Base-by-base conservation (phyloP, 768 basidiomycete species). In the Lactarius quietus region DNA sequence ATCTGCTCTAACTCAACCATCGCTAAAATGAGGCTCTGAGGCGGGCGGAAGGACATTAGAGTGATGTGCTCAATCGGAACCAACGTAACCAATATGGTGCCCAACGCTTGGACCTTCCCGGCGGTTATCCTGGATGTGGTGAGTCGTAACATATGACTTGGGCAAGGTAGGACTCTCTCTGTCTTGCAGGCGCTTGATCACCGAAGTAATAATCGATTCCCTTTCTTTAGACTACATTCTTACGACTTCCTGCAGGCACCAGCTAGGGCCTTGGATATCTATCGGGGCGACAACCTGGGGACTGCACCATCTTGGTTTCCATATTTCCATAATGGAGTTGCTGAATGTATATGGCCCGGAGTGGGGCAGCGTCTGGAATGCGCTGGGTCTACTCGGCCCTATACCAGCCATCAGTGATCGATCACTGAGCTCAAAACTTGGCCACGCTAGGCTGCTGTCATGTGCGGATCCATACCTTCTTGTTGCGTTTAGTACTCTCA, bases 241-340 rank as follows among this genome's bases (percentile, higher is more conserved):
- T 35, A 68, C 31, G 26, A 39, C 12, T 38, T 36, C 48, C 17
- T 33, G 15, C 41, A 82, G 82, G 51, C 77, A 79, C 28, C 68
- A 86, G 8, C 78, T 87, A n/a, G 15, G 72, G 87, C 58, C 75
- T 87, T 17, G 85, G 80, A 6, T 88, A 87, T 71, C 65, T 72
- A 36, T 74, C 76, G 17, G 82, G 83, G 7, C 70, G 88, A 45
- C 83, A 87, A 70, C 77, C 86, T n/a, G 88, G 86, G 86, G 86
- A 88, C 68, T 83, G 83, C 69, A 78, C 82, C 14, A 78, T 82
- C 65, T 73, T 88, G 9, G 82, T 75, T 61, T 69, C 80, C 1
- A 78, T 85, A 7, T n/a, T n/a, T 33, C 33, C 33, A 33, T 8
- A n/a, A 73, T 74, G 2, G 87, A 89, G 69, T 66, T 87, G 3